Percentiles rank a stretch among this genome's conserved stretches.
phyloP scores from a whole-genome alignment of 129 eudicot genomes.

The Sambucus nigra region DNA sequence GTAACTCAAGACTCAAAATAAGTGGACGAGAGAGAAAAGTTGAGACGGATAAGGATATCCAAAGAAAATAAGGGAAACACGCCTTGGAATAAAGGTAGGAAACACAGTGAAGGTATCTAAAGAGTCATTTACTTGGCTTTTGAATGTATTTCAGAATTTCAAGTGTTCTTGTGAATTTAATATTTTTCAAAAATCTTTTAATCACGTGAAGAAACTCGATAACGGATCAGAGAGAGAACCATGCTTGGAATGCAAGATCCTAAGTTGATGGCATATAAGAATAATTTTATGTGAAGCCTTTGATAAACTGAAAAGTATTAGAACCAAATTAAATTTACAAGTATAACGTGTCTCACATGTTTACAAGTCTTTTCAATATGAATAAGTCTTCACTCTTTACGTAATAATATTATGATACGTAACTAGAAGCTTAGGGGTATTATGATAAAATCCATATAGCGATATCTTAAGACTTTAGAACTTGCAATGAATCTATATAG shows the following conservation, averaged over 20 bases:
- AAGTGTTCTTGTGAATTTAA: not conserved
- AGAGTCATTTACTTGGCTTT: not conserved
- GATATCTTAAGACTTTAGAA: no score
- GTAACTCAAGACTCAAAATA: constrained; percentile 32
- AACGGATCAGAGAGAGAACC: constrained; percentile 68
- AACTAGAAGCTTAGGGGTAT: no score
- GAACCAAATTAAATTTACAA: not conserved
- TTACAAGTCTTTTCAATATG: no score
- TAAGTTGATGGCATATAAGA: constrained; percentile 78
- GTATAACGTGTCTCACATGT: no score
- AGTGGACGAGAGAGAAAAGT: constrained; percentile 51
- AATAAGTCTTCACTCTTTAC: no score
- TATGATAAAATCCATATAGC: no score
- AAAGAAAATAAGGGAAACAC: constrained; percentile 71
- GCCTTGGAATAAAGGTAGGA: constrained; percentile 85
- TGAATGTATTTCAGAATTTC: no score
- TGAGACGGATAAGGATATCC: constrained; percentile 87
- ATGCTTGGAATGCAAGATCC: constrained; percentile 87
- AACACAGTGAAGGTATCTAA: constrained; percentile 74
- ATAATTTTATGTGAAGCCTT: constrained; percentile 7
- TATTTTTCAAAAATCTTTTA: not conserved
- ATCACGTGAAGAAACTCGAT: constrained; percentile 59
- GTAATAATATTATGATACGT: no score
- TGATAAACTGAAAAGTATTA: not conserved
- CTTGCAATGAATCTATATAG: no score